Base-by-base conservation (phyloP, 257 asterid species). In the Penstemon newberryi region DNA sequence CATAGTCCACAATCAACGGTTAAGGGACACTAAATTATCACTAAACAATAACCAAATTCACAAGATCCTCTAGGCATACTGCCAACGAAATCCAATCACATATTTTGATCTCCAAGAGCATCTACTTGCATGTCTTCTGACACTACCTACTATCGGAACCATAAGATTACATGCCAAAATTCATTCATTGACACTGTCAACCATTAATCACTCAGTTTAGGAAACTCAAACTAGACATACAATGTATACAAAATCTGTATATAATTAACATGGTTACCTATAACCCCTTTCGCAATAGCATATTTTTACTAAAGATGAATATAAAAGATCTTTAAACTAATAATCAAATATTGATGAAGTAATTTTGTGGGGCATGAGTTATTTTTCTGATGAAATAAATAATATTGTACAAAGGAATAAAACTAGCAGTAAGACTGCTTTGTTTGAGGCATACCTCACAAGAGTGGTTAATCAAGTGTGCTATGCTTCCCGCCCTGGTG, bases 401-500 rank as follows among this genome's bases (percentile, higher is more conserved):
- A 54, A 60, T 36, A 64, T 7, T 55, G 57, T 12, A 60, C 43
- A 74, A 39, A 75, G 58, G 15, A 67, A 61, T 57, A 63, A 61
- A 51, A 67, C 6, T 7, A 60, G 38, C 40, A 38, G 60, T 63
- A 42, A 51, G 75, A 63, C 62, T 61, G 67, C 38, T 36, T 45
- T 4, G 19, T 11, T 41, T 47, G 15, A 72, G 41, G 73, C 97
- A 64, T 89, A 94, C 99, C 56, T 94, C 99, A 60, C 99, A 94
- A 18, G 99, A 89, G 81, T 94, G 99, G 79, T 94, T 94, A 67
- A 94, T 91, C 88, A 94, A 79, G 75, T 94, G 96, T 33, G 98
- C 99, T 45, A 91, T 94, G 82, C 99, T 87, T 72, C 99, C 99
- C 0, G 96, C 96, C 75, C 87, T 86, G 79, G 99, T 94, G 70